Evolutionary conservation across 805 yeast genomes (phyloP).

Genomic region (Scheffersomyces coipomensis): DNA sequence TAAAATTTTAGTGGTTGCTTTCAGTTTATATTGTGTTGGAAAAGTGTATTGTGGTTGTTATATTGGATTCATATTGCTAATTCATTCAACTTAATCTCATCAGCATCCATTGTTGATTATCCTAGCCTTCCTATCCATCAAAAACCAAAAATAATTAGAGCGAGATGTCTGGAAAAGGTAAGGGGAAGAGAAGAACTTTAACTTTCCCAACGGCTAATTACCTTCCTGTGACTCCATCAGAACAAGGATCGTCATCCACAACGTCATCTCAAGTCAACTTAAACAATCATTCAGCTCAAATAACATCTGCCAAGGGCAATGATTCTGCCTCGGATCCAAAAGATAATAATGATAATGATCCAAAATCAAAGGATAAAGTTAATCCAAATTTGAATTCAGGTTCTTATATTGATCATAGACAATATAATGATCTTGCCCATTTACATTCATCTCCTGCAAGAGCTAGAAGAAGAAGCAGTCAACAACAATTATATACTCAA

Average conservation of each 20-base stretch:
- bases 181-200: neutral
- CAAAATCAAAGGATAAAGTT: too few species aligned
- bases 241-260: neutral
- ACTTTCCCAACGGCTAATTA: neutral
- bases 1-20: too few species aligned
- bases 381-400: slow-evolving; percentile 6
- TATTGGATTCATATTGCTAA: too few species aligned
- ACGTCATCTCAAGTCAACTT: neutral
- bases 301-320: neutral
- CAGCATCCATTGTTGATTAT: too few species aligned
- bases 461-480: slow-evolving; percentile 20
- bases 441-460: slow-evolving; percentile 28
- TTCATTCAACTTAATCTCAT: too few species aligned
- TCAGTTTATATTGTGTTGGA: too few species aligned
- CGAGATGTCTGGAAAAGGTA: slow-evolving; percentile 7
- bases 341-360: neutral
- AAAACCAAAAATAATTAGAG: too few species aligned
- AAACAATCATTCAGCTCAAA: neutral
- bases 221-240: neutral
- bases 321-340: neutral
- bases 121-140: too few species aligned
- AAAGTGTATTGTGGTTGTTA: too few species aligned
- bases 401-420: slow-evolving; percentile 30
- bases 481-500: slow-evolving; percentile 1
- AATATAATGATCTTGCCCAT: slow-evolving; percentile 24